A percentile compares a stretch with the other conserved stretches of the same genome.
Conservation (phyloP, 192 early-diverging fungal genomes). For the Backusella tuberculispora region DNA sequence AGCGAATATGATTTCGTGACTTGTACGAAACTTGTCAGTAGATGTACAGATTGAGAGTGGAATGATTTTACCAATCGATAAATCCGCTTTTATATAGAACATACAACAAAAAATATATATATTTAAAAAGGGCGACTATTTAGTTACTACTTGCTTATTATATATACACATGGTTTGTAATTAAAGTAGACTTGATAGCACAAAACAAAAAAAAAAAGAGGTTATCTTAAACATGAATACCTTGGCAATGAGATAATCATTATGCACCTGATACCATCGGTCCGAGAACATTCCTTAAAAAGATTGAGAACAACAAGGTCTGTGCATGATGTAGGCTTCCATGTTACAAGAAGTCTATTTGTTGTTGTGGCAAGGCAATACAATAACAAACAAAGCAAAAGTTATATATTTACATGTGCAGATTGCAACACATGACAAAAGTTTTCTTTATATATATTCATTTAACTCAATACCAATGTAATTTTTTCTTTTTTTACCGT, state of each 20-base stretch:
- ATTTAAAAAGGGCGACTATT: too few relatives aligned
- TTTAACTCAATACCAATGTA: background rate
- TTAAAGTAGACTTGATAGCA: too few relatives aligned
- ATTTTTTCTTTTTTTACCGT: too few relatives aligned
- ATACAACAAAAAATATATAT: too few relatives aligned
- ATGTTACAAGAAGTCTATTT: background rate
- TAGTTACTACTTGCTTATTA: too few relatives aligned
- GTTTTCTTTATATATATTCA: background rate
- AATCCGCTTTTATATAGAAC: too few relatives aligned
- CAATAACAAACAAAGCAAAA: background rate
- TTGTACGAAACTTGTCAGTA: too few relatives aligned
- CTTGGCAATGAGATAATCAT: background rate
- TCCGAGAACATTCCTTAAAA: constrained; percentile 4
- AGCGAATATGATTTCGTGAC: too few relatives aligned
- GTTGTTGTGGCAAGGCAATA: background rate
- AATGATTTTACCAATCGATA: too few relatives aligned
- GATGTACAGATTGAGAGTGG: too few relatives aligned
- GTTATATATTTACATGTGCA: background rate
- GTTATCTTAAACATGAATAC: background rate
- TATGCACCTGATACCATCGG: background rate
- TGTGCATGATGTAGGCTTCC: constrained; percentile 1
- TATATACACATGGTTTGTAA: too few relatives aligned
- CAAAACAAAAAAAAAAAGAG: background rate
- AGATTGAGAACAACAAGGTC: constrained; percentile 8
- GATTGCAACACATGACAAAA: constrained; percentile 5